phyloP scores from a whole-genome alignment of 2,329 filamentous ascomycete species.

The Apiospora marii region DNA sequence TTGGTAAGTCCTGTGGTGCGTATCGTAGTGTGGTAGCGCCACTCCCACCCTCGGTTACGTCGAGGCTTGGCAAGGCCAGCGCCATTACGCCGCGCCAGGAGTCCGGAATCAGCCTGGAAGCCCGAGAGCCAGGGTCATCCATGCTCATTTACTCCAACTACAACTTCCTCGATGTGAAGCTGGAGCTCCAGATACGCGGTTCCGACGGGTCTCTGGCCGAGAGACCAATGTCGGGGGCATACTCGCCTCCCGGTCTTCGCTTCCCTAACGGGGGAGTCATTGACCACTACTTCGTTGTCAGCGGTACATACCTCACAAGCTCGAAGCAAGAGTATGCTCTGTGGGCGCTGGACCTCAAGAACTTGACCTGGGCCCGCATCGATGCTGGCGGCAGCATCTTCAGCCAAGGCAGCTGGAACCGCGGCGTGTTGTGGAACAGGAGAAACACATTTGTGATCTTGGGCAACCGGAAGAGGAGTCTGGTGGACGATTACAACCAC shows the following conservation, averaged over 20 bases:
- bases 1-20: constrained; percentile 93
- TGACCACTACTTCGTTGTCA: constrained; percentile 96
- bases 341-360: constrained; percentile 91
- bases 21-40: constrained; percentile 96
- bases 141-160: constrained; percentile 99
- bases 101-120: constrained; percentile 59
- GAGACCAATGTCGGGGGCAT: constrained; percentile 85
- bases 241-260: constrained; percentile 88
- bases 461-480: constrained; percentile 88
- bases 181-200: constrained; percentile 88
- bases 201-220: constrained; percentile 86
- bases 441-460: constrained; percentile 96
- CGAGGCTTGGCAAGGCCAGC: constrained; percentile 71
- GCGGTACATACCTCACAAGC: constrained; percentile 95
- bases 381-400: constrained; percentile 95
- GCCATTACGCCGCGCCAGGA: constrained; percentile 51
- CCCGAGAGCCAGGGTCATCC: constrained; percentile 66
- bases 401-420: constrained; percentile 97
- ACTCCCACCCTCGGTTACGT: constrained; percentile 70
- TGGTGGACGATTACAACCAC: constrained; percentile 98
- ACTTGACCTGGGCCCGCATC: constrained; percentile 92
- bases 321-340: constrained; percentile 98
- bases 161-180: constrained; percentile 96
- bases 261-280: constrained; percentile 97
- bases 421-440: constrained; percentile 90